Evolutionary conservation across 352 stramenopile genomes (phyloP), one percentile per base, ranked within the genome.

Genomic region (Globisporangium orthogonon): DNA sequence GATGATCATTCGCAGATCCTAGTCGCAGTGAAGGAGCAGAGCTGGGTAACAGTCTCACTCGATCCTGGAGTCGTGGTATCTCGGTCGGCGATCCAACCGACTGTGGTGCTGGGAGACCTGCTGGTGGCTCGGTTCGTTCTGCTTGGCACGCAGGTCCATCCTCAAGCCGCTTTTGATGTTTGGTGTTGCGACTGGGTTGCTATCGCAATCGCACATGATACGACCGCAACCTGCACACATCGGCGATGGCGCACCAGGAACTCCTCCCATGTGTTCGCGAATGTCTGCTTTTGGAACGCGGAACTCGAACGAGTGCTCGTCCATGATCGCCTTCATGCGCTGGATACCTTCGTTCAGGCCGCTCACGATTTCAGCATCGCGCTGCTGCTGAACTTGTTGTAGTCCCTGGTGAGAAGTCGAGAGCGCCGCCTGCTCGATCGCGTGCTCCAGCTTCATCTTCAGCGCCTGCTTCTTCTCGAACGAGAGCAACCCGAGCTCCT

Each of bases 231-330:
- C 54, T 11, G 11, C 31, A 6, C 44, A 46, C 14, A 43, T 52
- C 2, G 48, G 18, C 28, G 31, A 37, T 3, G 7, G n/a, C 29
- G 46, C 47, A 15, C n/a, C 37, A 14, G 30, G 37, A 17, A 17
- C 11, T 1, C 37, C 11, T 1, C 37, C 11, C 37, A n/a, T 70
- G 7, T 74, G 56, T 39, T 89, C 74, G 11, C 76, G 71, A 23
- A 87, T 23, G 54, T 92, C 83, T 1, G 70, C 61, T 54, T 88
- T 89, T 1, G 77, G 68, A 2, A 86, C 28, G 11, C 77, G 70
- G 50, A 84, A 89, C 45, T 85, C 71, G 28, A 82, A 80, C 39
- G 76, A 79, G 11, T 73, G 73, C 23, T 86, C 65, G 29, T 79
- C 64, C 15, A 76, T 69, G 59, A 89, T 78, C 29, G 60, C 56